Evolutionary conservation across 192 early-diverging fungal species (phyloP), one percentile per base, ranked within the genome.

Genomic region (Coemansia furcata): DNA sequence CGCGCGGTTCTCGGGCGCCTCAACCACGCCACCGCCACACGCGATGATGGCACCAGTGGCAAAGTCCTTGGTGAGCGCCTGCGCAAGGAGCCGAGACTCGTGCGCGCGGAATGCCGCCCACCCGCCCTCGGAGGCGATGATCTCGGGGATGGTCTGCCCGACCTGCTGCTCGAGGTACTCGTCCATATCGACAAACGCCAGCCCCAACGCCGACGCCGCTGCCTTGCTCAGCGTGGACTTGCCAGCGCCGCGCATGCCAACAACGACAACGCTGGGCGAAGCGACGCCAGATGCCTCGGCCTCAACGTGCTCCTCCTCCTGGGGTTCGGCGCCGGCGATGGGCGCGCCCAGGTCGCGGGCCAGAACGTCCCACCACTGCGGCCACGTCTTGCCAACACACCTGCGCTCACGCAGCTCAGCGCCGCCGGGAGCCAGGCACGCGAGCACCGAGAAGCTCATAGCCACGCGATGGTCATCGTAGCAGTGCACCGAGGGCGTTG

Each of bases 331-430:
- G 46, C 82, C 77, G 14, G 55, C 65, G 14, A 66, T 69, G 6
- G 80, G 77, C 7, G 90, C 90, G 23, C 89, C 90, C 40, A 99
- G 79, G 29, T 88, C 88, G 66, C 89, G 86, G 50, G 92, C 91
- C 10, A 99, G 83, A 43, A 92, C 88, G 64, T 99, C 96, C 97
- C 97, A 99, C 97, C 97, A 99, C 55, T 84, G 88, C 29, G 97
- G 97, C 97, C 97, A 99, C 1, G 97, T 99, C 85, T 99, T 99
- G 73, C 95, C 97, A 6, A 98, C 96, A 74, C 97, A 99, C 69
- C 94, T 92, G 76, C 95, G 95, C 78, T 99, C 97, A 60, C 85
- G 87, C 59, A 99, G 88, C 67, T 89, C 86, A 0, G 89, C 87
- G 7, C 90, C 91, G 14, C 76, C 68, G 17, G 92, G 88, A 19